Evolutionary conservation across 2,329 filamentous ascomycete species (phyloP).

Genomic region (Pezicula neosporulosa): DNA sequence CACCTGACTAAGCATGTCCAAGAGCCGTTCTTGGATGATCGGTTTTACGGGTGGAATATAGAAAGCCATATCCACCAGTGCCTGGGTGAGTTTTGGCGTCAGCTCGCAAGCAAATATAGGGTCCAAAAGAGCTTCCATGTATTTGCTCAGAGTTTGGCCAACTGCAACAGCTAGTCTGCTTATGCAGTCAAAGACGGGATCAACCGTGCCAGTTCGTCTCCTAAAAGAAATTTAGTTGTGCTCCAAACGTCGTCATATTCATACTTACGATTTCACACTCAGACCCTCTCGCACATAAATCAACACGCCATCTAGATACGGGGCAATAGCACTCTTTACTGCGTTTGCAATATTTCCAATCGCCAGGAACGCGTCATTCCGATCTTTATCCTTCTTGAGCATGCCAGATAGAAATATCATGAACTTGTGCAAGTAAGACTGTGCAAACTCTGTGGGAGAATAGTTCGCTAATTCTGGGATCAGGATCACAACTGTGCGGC

Average conservation of each 20-base stretch:
- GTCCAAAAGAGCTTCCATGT: constrained; percentile 92
- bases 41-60: constrained; percentile 94
- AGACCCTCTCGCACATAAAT: constrained; percentile 91
- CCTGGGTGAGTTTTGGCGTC: constrained; percentile 89
- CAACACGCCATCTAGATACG: constrained; percentile 91
- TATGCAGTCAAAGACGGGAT: constrained; percentile 94
- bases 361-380: constrained; percentile 90
- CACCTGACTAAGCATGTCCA: constrained; percentile 93
- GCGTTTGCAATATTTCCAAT: constrained; percentile 97
- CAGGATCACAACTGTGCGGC: constrained; percentile 83
- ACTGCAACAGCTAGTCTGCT: constrained; percentile 94
- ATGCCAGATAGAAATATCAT: constrained; percentile 95
- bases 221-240: constrained; percentile 31
- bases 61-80: constrained; percentile 96
- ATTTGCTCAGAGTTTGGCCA: constrained; percentile 94
- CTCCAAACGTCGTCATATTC: neutral
- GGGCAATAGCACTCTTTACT: constrained; percentile 90
- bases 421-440: constrained; percentile 86
- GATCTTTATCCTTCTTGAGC: constrained; percentile 90
- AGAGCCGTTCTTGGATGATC: constrained; percentile 86
- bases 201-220: constrained; percentile 42
- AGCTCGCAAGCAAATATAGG: constrained; percentile 96
- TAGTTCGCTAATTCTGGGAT: constrained; percentile 94
- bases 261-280: constrained; percentile 66
- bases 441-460: constrained; percentile 84